These are phyloP conservation scores for Metschnikowia proteae DNA, from an alignment of 805 yeast species.

Conservation along the genomic window DNA sequence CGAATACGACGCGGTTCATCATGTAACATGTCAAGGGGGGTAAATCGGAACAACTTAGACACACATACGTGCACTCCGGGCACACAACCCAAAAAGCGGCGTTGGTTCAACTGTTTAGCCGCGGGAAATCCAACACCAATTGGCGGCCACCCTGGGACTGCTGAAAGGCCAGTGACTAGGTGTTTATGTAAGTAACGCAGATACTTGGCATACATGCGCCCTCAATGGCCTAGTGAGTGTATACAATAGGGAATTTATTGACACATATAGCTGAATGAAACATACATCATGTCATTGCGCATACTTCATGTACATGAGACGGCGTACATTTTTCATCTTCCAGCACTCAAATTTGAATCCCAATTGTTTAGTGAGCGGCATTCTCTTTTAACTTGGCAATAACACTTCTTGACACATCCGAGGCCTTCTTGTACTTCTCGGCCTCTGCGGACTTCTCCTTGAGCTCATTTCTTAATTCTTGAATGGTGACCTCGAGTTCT, in stretches of 20 bases:
- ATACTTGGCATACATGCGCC: not conserved
- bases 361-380: not conserved
- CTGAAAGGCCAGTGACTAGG: no score
- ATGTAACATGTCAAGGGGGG: not conserved
- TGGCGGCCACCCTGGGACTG: not conserved
- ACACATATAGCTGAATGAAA: conserved; percentile 1
- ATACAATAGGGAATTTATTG: not conserved
- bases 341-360: not conserved
- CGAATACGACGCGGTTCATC: not conserved
- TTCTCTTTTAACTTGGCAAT: conserved; percentile 4
- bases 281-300: conserved; percentile 3
- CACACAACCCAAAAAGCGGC: not conserved
- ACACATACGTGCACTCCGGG: not conserved
- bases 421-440: conserved; percentile 4
- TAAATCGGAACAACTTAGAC: not conserved
- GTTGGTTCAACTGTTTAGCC: no score
- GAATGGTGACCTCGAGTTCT: conserved; percentile 4
- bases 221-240: not conserved
- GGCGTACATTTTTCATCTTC: not conserved
- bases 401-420: conserved; percentile 2
- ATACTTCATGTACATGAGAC: not conserved
- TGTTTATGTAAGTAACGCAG: not conserved
- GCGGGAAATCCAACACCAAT: not conserved
- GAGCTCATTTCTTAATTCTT: conserved; percentile 5
- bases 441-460: conserved; percentile 4